phyloP scores from a whole-genome alignment of 2,329 filamentous ascomycete species.

The Didymella glomerata region DNA sequence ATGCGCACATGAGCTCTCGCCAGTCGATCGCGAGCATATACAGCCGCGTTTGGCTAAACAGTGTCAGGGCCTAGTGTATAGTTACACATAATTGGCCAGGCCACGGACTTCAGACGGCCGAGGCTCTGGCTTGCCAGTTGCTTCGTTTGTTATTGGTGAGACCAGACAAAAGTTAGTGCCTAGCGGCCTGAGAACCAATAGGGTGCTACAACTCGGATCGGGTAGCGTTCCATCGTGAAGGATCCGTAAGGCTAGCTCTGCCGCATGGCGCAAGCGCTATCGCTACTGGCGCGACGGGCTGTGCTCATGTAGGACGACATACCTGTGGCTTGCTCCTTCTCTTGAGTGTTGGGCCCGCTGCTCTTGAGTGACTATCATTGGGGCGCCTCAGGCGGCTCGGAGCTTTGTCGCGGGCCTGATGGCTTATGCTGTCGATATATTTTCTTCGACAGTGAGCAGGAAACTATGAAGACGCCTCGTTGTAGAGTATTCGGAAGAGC shows the following conservation, averaged over 20 bases:
- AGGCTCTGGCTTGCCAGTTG: slow-evolving; percentile 26
- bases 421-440: background rate
- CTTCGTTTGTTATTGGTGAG: slow-evolving; percentile 30
- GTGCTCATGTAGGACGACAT: slow-evolving; percentile 16
- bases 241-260: slow-evolving; percentile 17
- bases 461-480: slow-evolving; percentile 5
- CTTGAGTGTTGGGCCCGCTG: background rate
- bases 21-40: slow-evolving; percentile 28
- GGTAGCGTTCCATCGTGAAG: slow-evolving; percentile 19
- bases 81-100: slow-evolving; percentile 25
- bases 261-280: slow-evolving; percentile 29
- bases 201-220: slow-evolving; percentile 25
- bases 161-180: slow-evolving; percentile 20
- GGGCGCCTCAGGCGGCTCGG: slow-evolving; percentile 3
- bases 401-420: background rate
- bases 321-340: slow-evolving; percentile 13
- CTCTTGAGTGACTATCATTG: background rate
- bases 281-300: slow-evolving; percentile 19
- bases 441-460: background rate
- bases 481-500: slow-evolving; percentile 2
- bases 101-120: slow-evolving; percentile 18
- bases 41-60: slow-evolving; percentile 33
- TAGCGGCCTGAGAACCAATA: slow-evolving; percentile 21
- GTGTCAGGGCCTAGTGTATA: slow-evolving; percentile 19
- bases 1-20: slow-evolving; percentile 23